Evolutionary conservation across 495 filamentous ascomycete species (phyloP).

Genomic region (Penicillium arizonense): DNA sequence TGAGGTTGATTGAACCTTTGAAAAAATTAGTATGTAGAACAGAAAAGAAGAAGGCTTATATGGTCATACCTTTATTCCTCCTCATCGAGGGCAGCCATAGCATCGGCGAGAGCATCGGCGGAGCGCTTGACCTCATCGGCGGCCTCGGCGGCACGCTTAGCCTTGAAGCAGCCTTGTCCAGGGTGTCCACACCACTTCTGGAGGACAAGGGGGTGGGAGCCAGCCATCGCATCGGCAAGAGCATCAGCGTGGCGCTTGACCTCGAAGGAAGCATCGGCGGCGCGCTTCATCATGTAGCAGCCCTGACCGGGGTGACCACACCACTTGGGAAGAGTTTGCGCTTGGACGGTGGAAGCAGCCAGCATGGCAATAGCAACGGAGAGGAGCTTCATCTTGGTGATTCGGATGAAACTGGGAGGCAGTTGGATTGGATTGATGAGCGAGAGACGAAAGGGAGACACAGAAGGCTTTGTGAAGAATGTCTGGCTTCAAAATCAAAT

Average conservation of each 20-base stretch:
- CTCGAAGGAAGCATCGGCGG: slow-evolving; percentile 30
- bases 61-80: slow-evolving; percentile 25
- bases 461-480: slow-evolving; percentile 13
- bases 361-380: slow-evolving; percentile 37
- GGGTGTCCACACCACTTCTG: slow-evolving; percentile 38
- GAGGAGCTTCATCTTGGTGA: slow-evolving; percentile 48
- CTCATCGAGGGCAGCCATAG: slow-evolving; percentile 39
- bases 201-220: slow-evolving; percentile 26
- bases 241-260: slow-evolving; percentile 53
- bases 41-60: neutral
- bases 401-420: slow-evolving; percentile 3
- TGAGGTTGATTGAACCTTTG: neutral
- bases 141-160: slow-evolving; percentile 46
- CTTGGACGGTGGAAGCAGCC: slow-evolving; percentile 35
- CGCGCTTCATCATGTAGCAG: slow-evolving; percentile 33
- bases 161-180: slow-evolving; percentile 44
- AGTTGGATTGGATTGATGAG: slow-evolving; percentile 4
- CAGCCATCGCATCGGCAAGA: slow-evolving; percentile 43
- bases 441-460: slow-evolving; percentile 9
- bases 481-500: neutral
- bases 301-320: slow-evolving; percentile 32
- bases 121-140: slow-evolving; percentile 37
- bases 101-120: slow-evolving; percentile 37
- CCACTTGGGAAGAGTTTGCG: slow-evolving; percentile 35
- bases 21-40: neutral